Evolutionary conservation across 2,329 filamentous ascomycete genomes (phyloP).

Genomic region (Sporothrix curviconia): DNA sequence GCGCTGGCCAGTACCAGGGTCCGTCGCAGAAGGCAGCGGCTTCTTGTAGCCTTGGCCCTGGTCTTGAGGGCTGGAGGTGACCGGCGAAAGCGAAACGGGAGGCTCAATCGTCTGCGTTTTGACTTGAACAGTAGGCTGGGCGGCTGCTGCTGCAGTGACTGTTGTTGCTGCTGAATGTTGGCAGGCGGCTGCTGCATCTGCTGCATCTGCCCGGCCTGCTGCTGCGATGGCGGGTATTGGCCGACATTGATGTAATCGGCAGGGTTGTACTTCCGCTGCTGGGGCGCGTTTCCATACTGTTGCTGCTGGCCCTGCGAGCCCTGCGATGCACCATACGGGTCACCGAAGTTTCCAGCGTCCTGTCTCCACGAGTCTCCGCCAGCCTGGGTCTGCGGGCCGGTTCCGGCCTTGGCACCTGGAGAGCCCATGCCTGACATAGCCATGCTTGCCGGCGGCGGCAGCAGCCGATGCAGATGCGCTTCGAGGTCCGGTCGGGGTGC

Average conservation of each 20-base stretch:
- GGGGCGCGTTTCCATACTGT: slow-evolving; percentile 34
- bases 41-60: slow-evolving; percentile 43
- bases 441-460: slow-evolving; percentile 46
- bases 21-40: slow-evolving; percentile 62
- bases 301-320: slow-evolving; percentile 2
- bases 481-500: slow-evolving; percentile 48
- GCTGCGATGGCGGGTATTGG: slow-evolving; percentile 37
- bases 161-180: slow-evolving; percentile 20
- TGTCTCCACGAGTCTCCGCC: slow-evolving; percentile 26
- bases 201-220: slow-evolving; percentile 25
- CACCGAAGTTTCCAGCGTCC: slow-evolving; percentile 27
- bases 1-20: slow-evolving; percentile 67
- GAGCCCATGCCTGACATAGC: slow-evolving; percentile 49
- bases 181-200: slow-evolving; percentile 22
- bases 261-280: slow-evolving; percentile 69
- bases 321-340: slow-evolving; percentile 20
- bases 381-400: slow-evolving; percentile 22
- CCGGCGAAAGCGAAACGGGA: slow-evolving; percentile 29
- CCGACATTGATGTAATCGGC: slow-evolving; percentile 64
- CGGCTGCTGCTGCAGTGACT: slow-evolving; percentile 17
- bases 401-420: slow-evolving; percentile 25
- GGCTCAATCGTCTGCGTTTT: slow-evolving; percentile 37
- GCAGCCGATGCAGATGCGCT: slow-evolving; percentile 43
- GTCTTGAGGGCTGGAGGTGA: no score
- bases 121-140: slow-evolving; percentile 28